Base-by-base conservation (phyloP, 1,139 yeast species). In the Magnusiomyces ingens region DNA sequence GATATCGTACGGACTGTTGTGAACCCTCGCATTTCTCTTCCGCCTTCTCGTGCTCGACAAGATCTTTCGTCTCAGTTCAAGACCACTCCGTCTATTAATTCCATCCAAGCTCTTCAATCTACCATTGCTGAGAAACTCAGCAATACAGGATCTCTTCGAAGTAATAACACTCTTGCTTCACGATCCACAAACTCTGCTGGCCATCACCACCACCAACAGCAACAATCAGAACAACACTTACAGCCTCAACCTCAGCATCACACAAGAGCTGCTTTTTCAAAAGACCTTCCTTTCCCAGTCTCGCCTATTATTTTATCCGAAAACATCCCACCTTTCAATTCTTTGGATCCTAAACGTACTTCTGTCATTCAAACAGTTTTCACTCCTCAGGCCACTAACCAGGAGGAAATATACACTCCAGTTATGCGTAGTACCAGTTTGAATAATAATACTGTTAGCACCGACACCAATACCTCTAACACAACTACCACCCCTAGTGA, bases 41-140 rank as follows among this genome's bases (percentile, higher is more conserved):
- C 50, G n/a, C 50, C 50, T 6, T 37, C 50, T 21, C 41, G 12
- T 22, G 35, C 12, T 15, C 26, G 4, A 6, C 48, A 45, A 17
- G n/a, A 12, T 6, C 26, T 29, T 15, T 29, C 29, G 22, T 17
- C 13, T 6, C 19, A 40, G 12, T 45, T 45, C 29, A 45, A 45
- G 12, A 29, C 41, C 2, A 38, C 49, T 11, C 57, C 58, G 12
- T 49, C 55, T 2, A 26, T 53, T 42, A 47, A 45, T 36, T 51
- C 56, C 36, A 55, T 55, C 18, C 53, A 55, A 29, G 58, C 54
- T 2, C 49, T 55, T 21, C 58, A 54, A 38, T 40, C 41, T 13
- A 52, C 58, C 11, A 55, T 55, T 55, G 58, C 58, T 8, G 50
- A 54, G 40, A 55, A 55, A 21, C 53, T 55, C 2, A 51, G 55